Evolutionary conservation across 1,139 yeast genomes (phyloP).

Genomic region (Geotrichum fermentans): DNA sequence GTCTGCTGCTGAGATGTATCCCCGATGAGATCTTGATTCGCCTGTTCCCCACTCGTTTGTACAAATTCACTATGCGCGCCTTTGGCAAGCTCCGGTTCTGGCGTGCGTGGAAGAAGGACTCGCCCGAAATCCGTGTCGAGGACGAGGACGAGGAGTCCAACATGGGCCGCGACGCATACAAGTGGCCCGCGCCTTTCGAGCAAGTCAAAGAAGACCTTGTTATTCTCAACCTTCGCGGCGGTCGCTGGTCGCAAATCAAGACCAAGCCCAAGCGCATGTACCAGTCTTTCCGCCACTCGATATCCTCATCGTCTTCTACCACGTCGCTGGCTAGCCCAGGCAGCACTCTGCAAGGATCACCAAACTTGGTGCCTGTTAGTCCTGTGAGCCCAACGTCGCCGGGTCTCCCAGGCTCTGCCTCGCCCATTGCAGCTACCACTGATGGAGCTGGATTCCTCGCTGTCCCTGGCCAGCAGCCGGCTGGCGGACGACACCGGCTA

Average conservation of each 20-base stretch:
- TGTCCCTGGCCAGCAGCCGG: conserved; percentile 25
- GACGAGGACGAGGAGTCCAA: conserved; percentile 22
- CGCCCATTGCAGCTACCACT: conserved; percentile 10
- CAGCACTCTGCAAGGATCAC: not conserved
- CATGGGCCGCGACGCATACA: conserved; percentile 26
- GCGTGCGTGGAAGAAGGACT: conserved; percentile 16
- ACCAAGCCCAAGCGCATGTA: conserved; percentile 33
- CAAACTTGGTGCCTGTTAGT: not conserved
- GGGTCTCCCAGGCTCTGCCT: not conserved
- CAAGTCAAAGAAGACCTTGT: conserved; percentile 39
- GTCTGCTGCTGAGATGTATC: conserved; percentile 63
- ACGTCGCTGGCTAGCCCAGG: not conserved
- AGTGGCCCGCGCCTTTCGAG: conserved; percentile 43
- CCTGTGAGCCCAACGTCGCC: not conserved
- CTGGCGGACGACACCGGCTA: not conserved
- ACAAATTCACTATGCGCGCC: conserved; percentile 36
- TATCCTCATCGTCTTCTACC: conserved; percentile 17
- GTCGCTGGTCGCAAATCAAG: conserved; percentile 37
- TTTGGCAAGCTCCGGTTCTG: conserved; percentile 12
- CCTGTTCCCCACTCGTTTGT: conserved; percentile 62
- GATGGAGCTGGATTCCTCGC: conserved; percentile 26
- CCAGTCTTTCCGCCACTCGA: conserved; percentile 29
- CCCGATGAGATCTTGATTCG: conserved; percentile 76
- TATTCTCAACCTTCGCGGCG: conserved; percentile 40
- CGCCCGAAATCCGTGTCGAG: conserved; percentile 9